phyloP scores from a whole-genome alignment of 2,329 filamentous ascomycete genomes.

The Taxawa tesnikishii region DNA sequence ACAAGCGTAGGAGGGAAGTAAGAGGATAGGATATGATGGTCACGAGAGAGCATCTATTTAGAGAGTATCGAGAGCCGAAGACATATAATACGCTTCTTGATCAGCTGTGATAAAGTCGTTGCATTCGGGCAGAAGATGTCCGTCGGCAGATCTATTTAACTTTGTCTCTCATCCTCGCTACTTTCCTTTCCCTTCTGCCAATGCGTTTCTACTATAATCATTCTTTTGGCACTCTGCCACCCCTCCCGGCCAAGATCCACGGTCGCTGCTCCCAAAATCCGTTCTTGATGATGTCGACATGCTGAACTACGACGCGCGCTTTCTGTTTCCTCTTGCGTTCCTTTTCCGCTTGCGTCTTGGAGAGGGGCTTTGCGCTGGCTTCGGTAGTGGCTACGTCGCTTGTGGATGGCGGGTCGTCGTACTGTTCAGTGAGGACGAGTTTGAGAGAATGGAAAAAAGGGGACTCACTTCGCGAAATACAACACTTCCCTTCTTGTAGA shows the following conservation, averaged over 20 bases:
- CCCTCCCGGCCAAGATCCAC: constrained; percentile 24
- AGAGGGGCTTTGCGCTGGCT: constrained; percentile 38
- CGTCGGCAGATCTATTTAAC: no score
- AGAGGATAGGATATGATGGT: no score
- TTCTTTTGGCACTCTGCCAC: no score
- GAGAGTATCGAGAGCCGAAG: no score
- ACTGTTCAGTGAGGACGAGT: neutral
- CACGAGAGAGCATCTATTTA: no score
- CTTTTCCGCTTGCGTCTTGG: constrained; percentile 72
- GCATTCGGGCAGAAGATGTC: no score
- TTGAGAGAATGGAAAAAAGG: neutral
- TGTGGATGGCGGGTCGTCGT: neutral
- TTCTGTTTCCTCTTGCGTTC: constrained; percentile 71
- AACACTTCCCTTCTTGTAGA: constrained; percentile 88
- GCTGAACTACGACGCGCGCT: constrained; percentile 67
- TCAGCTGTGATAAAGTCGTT: no score
- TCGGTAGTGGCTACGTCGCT: neutral
- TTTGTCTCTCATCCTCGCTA: no score
- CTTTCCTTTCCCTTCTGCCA: no score
- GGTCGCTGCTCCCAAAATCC: constrained; percentile 84
- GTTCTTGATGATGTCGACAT: constrained; percentile 90
- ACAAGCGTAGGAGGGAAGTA: no score
- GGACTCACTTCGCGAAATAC: constrained; percentile 50
- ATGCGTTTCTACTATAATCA: no score
- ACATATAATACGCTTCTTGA: no score